These are phyloP conservation scores for Fusarium secorum DNA, from an alignment of 2,329 filamentous ascomycete genomes.

Conservation along the genomic window DNA sequence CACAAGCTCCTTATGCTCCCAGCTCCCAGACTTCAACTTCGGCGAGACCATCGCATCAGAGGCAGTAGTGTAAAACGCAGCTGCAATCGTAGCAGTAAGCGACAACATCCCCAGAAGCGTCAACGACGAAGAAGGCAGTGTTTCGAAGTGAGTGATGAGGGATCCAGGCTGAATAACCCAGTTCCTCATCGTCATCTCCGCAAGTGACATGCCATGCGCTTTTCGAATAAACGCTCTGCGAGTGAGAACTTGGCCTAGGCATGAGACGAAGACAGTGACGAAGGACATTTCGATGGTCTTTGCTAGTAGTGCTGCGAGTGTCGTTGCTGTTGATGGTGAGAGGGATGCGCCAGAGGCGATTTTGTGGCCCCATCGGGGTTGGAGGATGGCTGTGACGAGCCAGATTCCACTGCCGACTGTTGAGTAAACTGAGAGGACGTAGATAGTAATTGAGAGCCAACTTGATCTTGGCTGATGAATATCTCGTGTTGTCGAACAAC, in stretches of 20 bases:
- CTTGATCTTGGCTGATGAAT: slow-evolving; percentile 45
- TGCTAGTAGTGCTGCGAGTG: slow-evolving; percentile 73
- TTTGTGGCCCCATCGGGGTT: slow-evolving; percentile 67
- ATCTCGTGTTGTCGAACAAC: slow-evolving; percentile 46
- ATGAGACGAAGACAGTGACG: slow-evolving; percentile 78
- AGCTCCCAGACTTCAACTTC: slow-evolving; percentile 67
- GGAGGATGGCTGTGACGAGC: slow-evolving; percentile 66
- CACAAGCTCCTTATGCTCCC: slow-evolving; percentile 57
- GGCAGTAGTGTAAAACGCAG: slow-evolving; percentile 79
- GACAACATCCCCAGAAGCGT: slow-evolving; percentile 71
- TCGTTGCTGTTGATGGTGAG: slow-evolving; percentile 68
- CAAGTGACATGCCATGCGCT: slow-evolving; percentile 72
- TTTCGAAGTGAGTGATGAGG: slow-evolving; percentile 73
- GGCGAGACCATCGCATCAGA: slow-evolving; percentile 79
- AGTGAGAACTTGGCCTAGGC: slow-evolving; percentile 78
- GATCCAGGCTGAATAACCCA: slow-evolving; percentile 79
- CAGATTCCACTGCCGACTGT: slow-evolving; percentile 72
- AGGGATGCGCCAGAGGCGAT: slow-evolving; percentile 65
- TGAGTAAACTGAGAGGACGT: slow-evolving; percentile 66
- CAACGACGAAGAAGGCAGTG: slow-evolving; percentile 67
- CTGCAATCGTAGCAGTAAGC: slow-evolving; percentile 69
- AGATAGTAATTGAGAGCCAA: slow-evolving; percentile 60
- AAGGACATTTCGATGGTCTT: slow-evolving; percentile 82
- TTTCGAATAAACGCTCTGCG: slow-evolving; percentile 69
- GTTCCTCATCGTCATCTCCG: slow-evolving; percentile 77